Base-by-base conservation (phyloP, 176 grass and related monocot genomes). In the Hordeum marinum region DNA sequence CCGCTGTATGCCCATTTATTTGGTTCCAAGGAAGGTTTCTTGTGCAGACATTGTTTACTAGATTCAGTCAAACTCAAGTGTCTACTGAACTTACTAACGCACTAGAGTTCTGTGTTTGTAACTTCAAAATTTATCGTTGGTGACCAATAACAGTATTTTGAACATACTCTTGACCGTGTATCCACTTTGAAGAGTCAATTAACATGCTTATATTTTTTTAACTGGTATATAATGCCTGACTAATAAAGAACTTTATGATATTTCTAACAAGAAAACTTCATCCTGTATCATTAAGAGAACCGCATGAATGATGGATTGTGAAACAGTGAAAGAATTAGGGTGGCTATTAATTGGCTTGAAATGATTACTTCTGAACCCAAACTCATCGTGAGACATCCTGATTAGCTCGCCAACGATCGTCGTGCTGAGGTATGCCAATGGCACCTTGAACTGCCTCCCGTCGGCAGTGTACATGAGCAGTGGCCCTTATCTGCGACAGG, bases 11-110 rank as follows among this genome's bases (percentile, higher is more conserved):
- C n/a, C n/a, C n/a, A n/a, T n/a, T n/a, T n/a, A n/a, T n/a, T n/a
- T 75, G 29, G 29, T 80, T 25, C 34, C 67, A 12, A 21, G 0
- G 1, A 71, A 25, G 34, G 71, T 87, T 68, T 80, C 76, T 45
- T 84, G 9, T 45, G 58, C 68, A n/a, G 24, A 58, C 69, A 68
- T 15, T 76, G 48, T 85, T 54, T 81, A 31, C 55, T 54, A 18
- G 70, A 34, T 68, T 27, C 37, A 52, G 63, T 85, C 70, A 82
- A 52, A 61, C 31, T 89, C 61, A 45, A 27, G 48, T 13, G 54
- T 63, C 8, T 5, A 70, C 18, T 8, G 43, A 12, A 79, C 24
- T 84, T 80, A 66, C 34, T 75, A 36, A 27, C 3, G 3, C 78
- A 45, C 46, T 55, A 29, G 45, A 43, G 24, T 55, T 63, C 34